A percentile compares a stretch with the other conserved stretches of the same genome.
Evolutionary conservation across 345 rosid genomes (phyloP).

Genomic region (Populus ilicifolia): DNA sequence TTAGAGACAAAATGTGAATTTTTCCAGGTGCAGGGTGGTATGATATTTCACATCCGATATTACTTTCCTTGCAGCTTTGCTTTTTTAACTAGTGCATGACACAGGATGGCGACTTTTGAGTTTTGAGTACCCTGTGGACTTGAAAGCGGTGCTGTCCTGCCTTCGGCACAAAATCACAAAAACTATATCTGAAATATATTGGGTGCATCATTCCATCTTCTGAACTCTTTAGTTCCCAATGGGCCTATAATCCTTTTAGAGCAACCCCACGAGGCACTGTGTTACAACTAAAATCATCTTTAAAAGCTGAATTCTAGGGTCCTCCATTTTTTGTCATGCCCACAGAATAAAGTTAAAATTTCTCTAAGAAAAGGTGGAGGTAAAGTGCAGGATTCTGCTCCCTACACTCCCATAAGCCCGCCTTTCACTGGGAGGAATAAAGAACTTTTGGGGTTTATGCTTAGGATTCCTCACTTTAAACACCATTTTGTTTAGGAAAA

Average conservation of each 20-base stretch:
- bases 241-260: conserved; percentile 34
- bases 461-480: conserved; percentile 61
- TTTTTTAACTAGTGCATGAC: conserved; percentile 3
- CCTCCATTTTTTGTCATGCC: conserved; percentile 41
- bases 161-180: conserved; percentile 43
- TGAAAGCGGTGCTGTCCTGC: conserved; percentile 38
- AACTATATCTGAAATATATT: conserved; percentile 21
- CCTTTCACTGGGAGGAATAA: conserved; percentile 26
- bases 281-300: conserved; percentile 33
- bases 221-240: conserved; percentile 29
- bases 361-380: neutral
- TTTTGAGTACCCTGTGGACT: conserved; percentile 20
- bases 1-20: conserved; percentile 19
- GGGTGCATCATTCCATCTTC: conserved; percentile 41
- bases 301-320: conserved; percentile 38
- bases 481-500: conserved; percentile 5
- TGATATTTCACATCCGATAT: conserved; percentile 7
- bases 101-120: conserved; percentile 23
- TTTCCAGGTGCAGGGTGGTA: neutral
- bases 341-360: conserved; percentile 36
- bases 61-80: neutral
- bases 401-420: conserved; percentile 23
- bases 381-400: conserved; percentile 32
- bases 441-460: conserved; percentile 44
- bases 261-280: conserved; percentile 40